Evolutionary conservation across 2,329 filamentous ascomycete species (phyloP).

Genomic region (Stagonosporopsis vannaccii): DNA sequence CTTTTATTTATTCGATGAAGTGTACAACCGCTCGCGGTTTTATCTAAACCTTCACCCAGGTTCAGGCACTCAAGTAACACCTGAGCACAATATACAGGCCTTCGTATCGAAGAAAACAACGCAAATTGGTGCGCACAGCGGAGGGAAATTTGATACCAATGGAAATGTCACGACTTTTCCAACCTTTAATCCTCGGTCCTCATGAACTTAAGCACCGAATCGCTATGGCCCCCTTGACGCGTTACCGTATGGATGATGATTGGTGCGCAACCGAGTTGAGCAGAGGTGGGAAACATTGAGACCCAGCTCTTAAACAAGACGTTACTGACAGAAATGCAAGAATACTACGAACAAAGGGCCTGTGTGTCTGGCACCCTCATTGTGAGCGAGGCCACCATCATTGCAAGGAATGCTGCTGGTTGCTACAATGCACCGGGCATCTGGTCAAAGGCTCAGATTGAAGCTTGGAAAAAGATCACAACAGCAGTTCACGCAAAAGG

Average conservation of each 20-base stretch:
- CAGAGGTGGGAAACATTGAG: neutral
- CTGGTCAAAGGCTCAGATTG: constrained; percentile 54
- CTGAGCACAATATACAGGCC: neutral
- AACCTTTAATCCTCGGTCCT: constrained; percentile 42
- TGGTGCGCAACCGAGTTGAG: constrained; percentile 49
- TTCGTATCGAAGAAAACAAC: no score
- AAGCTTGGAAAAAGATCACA: constrained; percentile 65
- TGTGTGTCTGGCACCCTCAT: constrained; percentile 62
- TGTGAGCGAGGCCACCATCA: constrained; percentile 64
- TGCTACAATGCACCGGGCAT: constrained; percentile 64
- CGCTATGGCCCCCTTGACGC: constrained; percentile 46
- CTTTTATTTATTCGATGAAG: neutral
- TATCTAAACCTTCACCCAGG: neutral
- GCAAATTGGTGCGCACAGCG: neutral
- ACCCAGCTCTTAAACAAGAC: neutral
- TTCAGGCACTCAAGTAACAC: neutral
- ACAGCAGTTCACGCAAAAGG: constrained; percentile 67
- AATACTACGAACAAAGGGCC: constrained; percentile 62
- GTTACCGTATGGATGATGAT: constrained; percentile 53
- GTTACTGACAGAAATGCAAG: neutral
- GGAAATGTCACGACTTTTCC: constrained; percentile 37
- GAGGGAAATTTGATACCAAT: neutral
- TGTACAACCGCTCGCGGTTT: neutral
- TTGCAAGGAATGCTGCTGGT: constrained; percentile 54
- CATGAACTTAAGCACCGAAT: constrained; percentile 40